Evolutionary conservation across 2,329 filamentous ascomycete species (phyloP).

Genomic region (Penicillium sp.): DNA sequence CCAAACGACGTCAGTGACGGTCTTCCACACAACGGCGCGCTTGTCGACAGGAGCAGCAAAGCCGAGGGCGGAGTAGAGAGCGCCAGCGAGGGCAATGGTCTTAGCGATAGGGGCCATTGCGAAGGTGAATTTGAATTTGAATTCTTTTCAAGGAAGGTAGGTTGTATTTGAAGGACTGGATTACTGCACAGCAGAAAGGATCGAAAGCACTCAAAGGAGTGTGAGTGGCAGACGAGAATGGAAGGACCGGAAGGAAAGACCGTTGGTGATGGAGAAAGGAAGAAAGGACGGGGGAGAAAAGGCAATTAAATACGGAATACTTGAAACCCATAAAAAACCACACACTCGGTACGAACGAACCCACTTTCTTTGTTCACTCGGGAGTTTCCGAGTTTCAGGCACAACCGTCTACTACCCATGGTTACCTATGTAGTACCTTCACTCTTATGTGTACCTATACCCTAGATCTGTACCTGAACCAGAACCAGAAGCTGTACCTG

Average conservation of each 20-base stretch:
- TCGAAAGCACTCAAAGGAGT: slow-evolving; percentile 18
- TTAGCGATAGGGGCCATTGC: slow-evolving; percentile 38
- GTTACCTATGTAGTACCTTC: too few relatives aligned
- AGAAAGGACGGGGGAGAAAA: not conserved
- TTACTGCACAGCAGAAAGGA: slow-evolving; percentile 26
- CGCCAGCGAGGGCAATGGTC: slow-evolving; percentile 33
- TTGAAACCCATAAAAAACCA: not conserved
- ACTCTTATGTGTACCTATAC: too few relatives aligned
- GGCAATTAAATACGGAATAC: not conserved
- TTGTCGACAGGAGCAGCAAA: slow-evolving; percentile 33
- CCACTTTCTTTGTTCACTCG: not conserved
- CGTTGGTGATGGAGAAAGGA: slow-evolving; percentile 10
- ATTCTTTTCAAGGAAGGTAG: slow-evolving; percentile 2
- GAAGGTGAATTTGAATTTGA: slow-evolving; percentile 1
- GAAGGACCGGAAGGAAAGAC: slow-evolving; percentile 12
- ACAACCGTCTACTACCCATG: too few relatives aligned
- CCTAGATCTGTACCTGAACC: too few relatives aligned
- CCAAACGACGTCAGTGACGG: slow-evolving; percentile 45
- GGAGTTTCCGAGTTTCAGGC: too few relatives aligned
- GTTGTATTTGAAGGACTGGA: slow-evolving; percentile 7
- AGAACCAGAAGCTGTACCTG: too few relatives aligned
- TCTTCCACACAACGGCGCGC: slow-evolving; percentile 48
- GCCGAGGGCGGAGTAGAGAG: slow-evolving; percentile 31
- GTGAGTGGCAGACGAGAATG: slow-evolving; percentile 15
- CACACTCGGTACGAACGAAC: not conserved